A percentile compares a stretch with the other conserved stretches of the same genome.
phyloP scores from a whole-genome alignment of 805 yeast species.

The Schizosaccharomyces osmophilus region DNA sequence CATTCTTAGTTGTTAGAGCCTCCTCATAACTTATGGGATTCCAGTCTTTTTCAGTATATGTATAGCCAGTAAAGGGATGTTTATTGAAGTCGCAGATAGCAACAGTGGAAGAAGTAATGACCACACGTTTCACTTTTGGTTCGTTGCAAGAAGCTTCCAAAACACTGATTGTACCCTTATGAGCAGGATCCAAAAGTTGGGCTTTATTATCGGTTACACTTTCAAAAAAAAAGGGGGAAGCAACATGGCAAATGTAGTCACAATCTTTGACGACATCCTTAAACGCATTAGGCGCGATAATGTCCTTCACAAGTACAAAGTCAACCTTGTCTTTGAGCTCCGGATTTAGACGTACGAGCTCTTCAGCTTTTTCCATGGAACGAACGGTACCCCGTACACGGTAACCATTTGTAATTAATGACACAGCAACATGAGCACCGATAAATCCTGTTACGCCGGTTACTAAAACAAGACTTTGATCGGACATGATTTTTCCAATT shows the following conservation, averaged over 20 bases:
- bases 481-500: not conserved
- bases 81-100: slow-evolving; percentile 15
- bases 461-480: slow-evolving; percentile 15
- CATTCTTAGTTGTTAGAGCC: slow-evolving; percentile 5
- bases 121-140: slow-evolving; percentile 22
- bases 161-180: slow-evolving; percentile 23
- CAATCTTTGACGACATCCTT: slow-evolving; percentile 21
- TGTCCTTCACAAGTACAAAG: slow-evolving; percentile 14
- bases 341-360: slow-evolving; percentile 10
- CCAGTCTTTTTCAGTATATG: slow-evolving; percentile 17
- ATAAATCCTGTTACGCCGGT: slow-evolving; percentile 30
- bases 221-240: slow-evolving; percentile 17
- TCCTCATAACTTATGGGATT: slow-evolving; percentile 15
- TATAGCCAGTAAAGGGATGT: slow-evolving; percentile 6
- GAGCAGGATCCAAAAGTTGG: slow-evolving; percentile 24
- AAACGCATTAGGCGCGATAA: slow-evolving; percentile 21
- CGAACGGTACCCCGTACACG: slow-evolving; percentile 27
- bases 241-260: slow-evolving; percentile 18
- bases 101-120: slow-evolving; percentile 30
- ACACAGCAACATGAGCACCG: slow-evolving; percentile 23
- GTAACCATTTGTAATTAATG: slow-evolving; percentile 19
- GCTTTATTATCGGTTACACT: slow-evolving; percentile 17
- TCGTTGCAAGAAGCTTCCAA: slow-evolving; percentile 18
- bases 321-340: slow-evolving; percentile 8
- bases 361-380: slow-evolving; percentile 19